These are phyloP conservation scores for Penicillium sp. DNA, from an alignment of 2,329 filamentous ascomycete species.

Conservation along the genomic window DNA sequence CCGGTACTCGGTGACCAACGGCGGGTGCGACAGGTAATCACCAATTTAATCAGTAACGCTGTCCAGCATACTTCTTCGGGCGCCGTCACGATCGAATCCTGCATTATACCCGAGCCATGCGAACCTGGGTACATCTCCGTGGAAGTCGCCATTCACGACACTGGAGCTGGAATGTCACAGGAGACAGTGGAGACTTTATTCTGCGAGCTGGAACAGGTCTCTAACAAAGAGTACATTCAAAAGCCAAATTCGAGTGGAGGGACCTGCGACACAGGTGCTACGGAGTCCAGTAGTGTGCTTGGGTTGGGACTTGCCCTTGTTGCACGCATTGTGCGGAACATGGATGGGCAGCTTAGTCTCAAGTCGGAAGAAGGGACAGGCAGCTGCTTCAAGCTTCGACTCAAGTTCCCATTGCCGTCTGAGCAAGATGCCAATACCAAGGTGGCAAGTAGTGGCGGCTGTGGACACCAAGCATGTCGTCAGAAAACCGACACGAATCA, in stretches of 20 bases:
- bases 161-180: slow-evolving; percentile 68
- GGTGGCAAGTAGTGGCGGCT: background rate
- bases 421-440: slow-evolving; percentile 16
- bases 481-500: background rate
- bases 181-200: slow-evolving; percentile 65
- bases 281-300: slow-evolving; percentile 57
- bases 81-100: slow-evolving; percentile 72
- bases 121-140: slow-evolving; percentile 64
- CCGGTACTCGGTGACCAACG: slow-evolving; percentile 78
- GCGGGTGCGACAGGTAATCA: slow-evolving; percentile 78
- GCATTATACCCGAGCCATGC: slow-evolving; percentile 56
- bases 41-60: slow-evolving; percentile 84
- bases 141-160: slow-evolving; percentile 77
- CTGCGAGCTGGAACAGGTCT: slow-evolving; percentile 69
- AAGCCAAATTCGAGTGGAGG: slow-evolving; percentile 31
- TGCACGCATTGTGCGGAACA: slow-evolving; percentile 79
- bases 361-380: slow-evolving; percentile 83
- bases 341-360: slow-evolving; percentile 83
- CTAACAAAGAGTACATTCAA: slow-evolving; percentile 58
- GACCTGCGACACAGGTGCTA: slow-evolving; percentile 37
- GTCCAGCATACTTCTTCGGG: slow-evolving; percentile 77
- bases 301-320: slow-evolving; percentile 84
- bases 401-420: slow-evolving; percentile 72
- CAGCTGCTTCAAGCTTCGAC: slow-evolving; percentile 77
- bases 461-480: background rate